Evolutionary conservation across 2,329 filamentous ascomycete species (phyloP).

Genomic region (Didymella keratinophila): DNA sequence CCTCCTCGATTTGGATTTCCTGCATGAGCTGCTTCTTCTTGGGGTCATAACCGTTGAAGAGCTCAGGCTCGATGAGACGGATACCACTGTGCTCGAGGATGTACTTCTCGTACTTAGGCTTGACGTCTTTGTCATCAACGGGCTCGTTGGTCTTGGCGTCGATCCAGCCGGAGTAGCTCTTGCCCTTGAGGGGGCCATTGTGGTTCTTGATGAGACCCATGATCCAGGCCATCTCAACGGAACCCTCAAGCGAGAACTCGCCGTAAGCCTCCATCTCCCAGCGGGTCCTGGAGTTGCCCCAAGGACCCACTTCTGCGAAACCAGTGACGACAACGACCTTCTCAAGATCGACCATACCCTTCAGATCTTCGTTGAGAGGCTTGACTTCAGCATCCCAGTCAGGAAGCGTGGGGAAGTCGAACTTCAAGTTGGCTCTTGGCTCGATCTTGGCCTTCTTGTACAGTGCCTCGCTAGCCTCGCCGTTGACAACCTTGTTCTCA

Average conservation of each 20-base stretch:
- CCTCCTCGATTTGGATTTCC: constrained; percentile 96
- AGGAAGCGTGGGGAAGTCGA: constrained; percentile 88
- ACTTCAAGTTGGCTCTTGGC: constrained; percentile 97
- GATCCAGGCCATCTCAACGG: constrained; percentile 99
- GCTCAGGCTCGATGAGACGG: constrained; percentile 94
- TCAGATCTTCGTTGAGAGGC: constrained; percentile 85
- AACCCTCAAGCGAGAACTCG: constrained; percentile 96
- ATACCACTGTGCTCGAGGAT: constrained; percentile 98
- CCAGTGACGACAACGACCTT: constrained; percentile 98
- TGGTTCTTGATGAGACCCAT: constrained; percentile 99
- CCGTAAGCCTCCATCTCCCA: constrained; percentile 99
- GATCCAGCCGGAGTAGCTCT: constrained; percentile 96
- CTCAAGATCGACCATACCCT: constrained; percentile 98
- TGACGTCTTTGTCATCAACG: constrained; percentile 97
- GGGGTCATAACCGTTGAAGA: constrained; percentile 96
- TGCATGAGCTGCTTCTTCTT: constrained; percentile 99
- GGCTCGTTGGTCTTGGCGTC: constrained; percentile 93
- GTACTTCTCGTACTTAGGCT: constrained; percentile 95
- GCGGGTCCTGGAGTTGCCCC: constrained; percentile 96
- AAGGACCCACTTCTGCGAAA: constrained; percentile 94
- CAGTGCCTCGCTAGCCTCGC: constrained; percentile 86
- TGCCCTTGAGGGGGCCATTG: constrained; percentile 94
- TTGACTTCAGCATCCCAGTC: constrained; percentile 92
- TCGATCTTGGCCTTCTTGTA: constrained; percentile 95
- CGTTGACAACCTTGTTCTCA: constrained; percentile 97